A percentile compares a stretch with the other conserved stretches of the same genome.
phyloP scores from a whole-genome alignment of 1,139 yeast genomes.

The Candida pseudoviswanathii region DNA sequence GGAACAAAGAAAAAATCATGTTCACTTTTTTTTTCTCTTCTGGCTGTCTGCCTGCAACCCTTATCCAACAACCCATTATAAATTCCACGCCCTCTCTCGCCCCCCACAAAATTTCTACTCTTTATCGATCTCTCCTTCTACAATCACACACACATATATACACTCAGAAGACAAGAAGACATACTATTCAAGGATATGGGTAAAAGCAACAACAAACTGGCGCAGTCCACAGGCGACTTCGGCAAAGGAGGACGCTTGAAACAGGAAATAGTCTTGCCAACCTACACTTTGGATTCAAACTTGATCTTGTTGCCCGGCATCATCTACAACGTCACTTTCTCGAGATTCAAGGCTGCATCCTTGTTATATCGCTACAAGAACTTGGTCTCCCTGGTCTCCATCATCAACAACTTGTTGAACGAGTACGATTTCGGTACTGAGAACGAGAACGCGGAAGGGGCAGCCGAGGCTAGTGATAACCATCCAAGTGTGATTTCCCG shows the following conservation, averaged over 20 bases:
- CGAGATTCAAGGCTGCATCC: conserved; percentile 50
- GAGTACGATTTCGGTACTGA: conserved; percentile 33
- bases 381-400: conserved; percentile 30
- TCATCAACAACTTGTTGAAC: conserved; percentile 32
- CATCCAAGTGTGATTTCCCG: conserved; percentile 31
- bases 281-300: conserved; percentile 45
- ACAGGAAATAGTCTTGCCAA: conserved; percentile 30
- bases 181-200: background rate
- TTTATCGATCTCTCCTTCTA: background rate
- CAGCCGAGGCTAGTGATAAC: background rate
- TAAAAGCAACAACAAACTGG: background rate
- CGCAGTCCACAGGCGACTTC: background rate
- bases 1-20: conserved; percentile 1
- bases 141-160: no score
- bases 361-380: conserved; percentile 42
- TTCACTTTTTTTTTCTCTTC: background rate
- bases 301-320: conserved; percentile 63
- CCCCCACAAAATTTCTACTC: background rate
- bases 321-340: conserved; percentile 56
- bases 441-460: background rate
- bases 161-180: background rate
- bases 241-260: conserved; percentile 1
- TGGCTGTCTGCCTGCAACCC: background rate
- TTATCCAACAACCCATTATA: background rate
- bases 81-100: background rate